Evolutionary conservation across 2,329 filamentous ascomycete species (phyloP), one percentile per base, ranked within the genome.

Genomic region (Didymella arachidicola): DNA sequence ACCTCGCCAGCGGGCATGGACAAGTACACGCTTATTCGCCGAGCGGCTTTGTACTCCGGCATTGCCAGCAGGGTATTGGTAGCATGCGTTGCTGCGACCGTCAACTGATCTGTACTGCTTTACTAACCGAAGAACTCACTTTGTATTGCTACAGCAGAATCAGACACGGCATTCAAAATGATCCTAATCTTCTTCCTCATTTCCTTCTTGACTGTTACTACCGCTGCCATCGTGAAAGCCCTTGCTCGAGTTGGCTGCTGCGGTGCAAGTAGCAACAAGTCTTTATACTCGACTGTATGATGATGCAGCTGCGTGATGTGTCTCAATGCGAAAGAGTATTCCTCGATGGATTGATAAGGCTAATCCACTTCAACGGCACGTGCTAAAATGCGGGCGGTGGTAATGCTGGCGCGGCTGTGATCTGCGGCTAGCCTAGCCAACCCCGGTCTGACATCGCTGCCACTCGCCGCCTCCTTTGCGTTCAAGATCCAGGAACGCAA

Each of bases 1-100:
- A 97, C 85, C 79, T 99, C 95, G 25, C 89, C 90, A 10, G 82
- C 80, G 0, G 93, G 93, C 95, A 99, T 99, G 11, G 94, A 95
- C 16, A 99, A 83, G 75, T 96, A 99, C 56, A 99, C 84, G 67
- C 91, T 93, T 70, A 99, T 86, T 52, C 87, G 84, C 60, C 82
- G 84, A 41, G 95, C 93, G 53, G 88, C 82, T 63, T 86, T 80
- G 75, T 96, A 99, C 53, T 92, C 89, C 49, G 86, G 83, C 68
- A 93, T 86, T 11, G 83, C 81, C 43, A 89, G 80, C 36, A 97
- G 79, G 7, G 84, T 80, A 53, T 86, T 83, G 64, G 88, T 89
- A 22, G 91, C 87, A 65, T 80, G 80, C 49, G 81, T 78, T 68
- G 91, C 92, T 95, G 74, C 18, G 7, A 36, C 39, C 26, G 60